A percentile compares a stretch with the other conserved stretches of the same genome.
These are phyloP conservation scores for Colletotrichum phormii DNA, from an alignment of 2,329 filamentous ascomycete genomes.

Conservation along the genomic window DNA sequence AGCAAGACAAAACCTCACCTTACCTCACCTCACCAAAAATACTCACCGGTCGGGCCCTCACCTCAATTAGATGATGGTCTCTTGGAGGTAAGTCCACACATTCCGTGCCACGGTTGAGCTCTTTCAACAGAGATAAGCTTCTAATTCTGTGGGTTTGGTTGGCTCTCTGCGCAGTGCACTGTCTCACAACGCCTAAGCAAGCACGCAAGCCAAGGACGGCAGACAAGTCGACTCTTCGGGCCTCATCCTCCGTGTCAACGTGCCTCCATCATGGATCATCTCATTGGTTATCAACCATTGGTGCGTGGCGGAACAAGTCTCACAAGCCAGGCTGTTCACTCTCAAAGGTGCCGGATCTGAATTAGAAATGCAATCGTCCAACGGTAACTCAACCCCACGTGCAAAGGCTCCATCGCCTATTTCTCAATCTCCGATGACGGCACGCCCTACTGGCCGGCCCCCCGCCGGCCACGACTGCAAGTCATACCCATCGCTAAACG, in stretches of 20 bases:
- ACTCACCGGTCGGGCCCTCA: not conserved
- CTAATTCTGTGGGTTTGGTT: not conserved
- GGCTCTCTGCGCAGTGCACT: not conserved
- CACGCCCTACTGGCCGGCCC: conserved; percentile 14
- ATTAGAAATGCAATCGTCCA: conserved; percentile 33
- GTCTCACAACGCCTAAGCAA: conserved; percentile 17
- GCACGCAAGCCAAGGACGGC: not conserved
- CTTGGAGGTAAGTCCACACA: not conserved
- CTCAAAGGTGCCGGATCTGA: conserved; percentile 1
- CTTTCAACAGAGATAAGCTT: conserved; percentile 6
- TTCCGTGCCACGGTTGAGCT: conserved; percentile 21
- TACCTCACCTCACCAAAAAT: conserved; percentile 24
- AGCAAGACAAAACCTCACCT: conserved; percentile 1
- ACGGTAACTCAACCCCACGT: conserved; percentile 30
- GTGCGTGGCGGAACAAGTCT: conserved; percentile 7
- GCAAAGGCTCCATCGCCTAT: conserved; percentile 14
- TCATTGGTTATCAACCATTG: conserved; percentile 18
- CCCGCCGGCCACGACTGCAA: conserved; percentile 13
- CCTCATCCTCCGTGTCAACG: not conserved
- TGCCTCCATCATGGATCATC: not conserved
- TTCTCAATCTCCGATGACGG: conserved; percentile 34
- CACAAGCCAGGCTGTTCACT: conserved; percentile 13
- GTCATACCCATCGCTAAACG: conserved; percentile 23
- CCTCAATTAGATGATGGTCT: not conserved
- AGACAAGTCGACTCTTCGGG: not conserved